Evolutionary conservation across 2,329 filamentous ascomycete genomes (phyloP), one percentile per base, ranked within the genome.

Genomic region (Aspergillus ruber): DNA sequence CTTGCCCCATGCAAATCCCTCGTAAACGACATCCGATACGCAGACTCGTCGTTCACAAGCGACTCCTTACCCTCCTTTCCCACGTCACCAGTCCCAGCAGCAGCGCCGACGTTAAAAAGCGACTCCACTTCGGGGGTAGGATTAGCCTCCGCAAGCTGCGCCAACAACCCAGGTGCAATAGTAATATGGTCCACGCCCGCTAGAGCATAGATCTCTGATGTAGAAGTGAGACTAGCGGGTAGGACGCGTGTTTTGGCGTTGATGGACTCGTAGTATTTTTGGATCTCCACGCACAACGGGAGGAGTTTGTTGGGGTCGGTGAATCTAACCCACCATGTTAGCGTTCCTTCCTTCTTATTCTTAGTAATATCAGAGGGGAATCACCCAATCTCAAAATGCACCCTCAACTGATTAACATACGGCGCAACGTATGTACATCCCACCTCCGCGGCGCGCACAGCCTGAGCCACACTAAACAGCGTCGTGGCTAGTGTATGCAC

Each of bases 361-460:
- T n/a, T n/a, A n/a, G n/a, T n/a, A n/a, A n/a, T n/a, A n/a, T n/a
- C n/a, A n/a, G n/a, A 4, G 17, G 6, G 10, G 15, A 39, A 56
- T 43, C 33, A 65, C 64, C 57, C 60, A 6, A 55, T 44, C 39
- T 80, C 76, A 48, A 83, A 80, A 55, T 84, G 81, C 4, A 83
- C 82, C 52, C 76, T 78, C 36, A 85, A 66, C 53, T 84, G 81
- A 57, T 85, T 84, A 25, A 85, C 78, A 51, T 84, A 75, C 0
- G 83, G 82, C 0, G 82, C 80, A 39, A 85, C 79, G 55, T 84
- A 85, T 0, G 74, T 75, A 54, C 81, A 84, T 3, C 74, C 72
- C 0, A 74, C 77, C 43, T 81, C 75, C 1, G 73, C 76, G 0
- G 82, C 82, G 1, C 83, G 66, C 1, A 72, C 70, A 0, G 80